phyloP scores from a whole-genome alignment of 1,284 basidiomycete species.

The Singerocomus inundabilis region DNA sequence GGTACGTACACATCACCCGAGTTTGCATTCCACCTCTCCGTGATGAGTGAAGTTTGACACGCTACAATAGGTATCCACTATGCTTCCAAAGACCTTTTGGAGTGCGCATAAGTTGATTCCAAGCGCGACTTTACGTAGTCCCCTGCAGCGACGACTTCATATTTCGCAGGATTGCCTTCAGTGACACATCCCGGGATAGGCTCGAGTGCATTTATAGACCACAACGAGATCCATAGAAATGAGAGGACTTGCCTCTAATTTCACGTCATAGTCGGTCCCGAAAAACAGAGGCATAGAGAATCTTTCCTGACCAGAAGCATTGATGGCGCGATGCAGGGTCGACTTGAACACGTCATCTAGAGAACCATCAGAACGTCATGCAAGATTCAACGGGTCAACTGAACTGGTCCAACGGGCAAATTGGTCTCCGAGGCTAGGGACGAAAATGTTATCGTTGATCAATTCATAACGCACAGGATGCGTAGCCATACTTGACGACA shows the following conservation, averaged over 20 bases:
- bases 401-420: conserved; percentile 76
- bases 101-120: conserved; percentile 50
- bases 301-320: conserved; percentile 55
- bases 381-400: conserved; percentile 19
- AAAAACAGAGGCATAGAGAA: conserved; percentile 74
- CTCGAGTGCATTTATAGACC: conserved; percentile 33
- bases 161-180: conserved; percentile 56
- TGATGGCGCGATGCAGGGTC: conserved; percentile 73
- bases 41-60: background rate
- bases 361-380: background rate
- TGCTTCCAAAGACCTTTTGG: conserved; percentile 12
- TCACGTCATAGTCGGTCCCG: conserved; percentile 63
- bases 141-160: conserved; percentile 62
- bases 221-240: background rate
- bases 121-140: conserved; percentile 64
- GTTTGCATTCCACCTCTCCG: background rate
- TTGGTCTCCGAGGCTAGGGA: conserved; percentile 67
- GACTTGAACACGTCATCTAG: conserved; percentile 78
- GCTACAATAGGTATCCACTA: background rate
- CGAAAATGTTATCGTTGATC: conserved; percentile 2
- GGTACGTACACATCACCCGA: conserved; percentile 10
- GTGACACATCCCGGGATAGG: conserved; percentile 71
- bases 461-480: background rate
- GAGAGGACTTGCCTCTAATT: conserved; percentile 47
- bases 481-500: conserved; percentile 60